Percentiles rank a stretch among this genome's conserved stretches.
Conservation (phyloP, 257 asterid species). For the Lavandula angustifolia region DNA sequence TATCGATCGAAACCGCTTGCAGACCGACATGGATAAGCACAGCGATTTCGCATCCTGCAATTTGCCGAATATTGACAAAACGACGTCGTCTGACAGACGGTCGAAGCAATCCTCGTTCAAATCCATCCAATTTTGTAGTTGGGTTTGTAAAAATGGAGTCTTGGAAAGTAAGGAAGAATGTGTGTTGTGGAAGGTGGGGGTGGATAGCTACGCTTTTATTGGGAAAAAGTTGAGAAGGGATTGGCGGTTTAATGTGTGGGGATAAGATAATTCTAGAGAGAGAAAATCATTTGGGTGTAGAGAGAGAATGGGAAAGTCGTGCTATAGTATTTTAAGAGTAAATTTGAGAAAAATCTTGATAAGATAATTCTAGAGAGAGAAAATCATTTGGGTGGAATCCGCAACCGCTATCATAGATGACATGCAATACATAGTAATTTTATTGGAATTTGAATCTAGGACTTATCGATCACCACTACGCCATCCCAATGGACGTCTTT, state of each 20-base stretch:
- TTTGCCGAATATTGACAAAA: conserved; percentile 48
- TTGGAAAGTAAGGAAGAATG: not conserved
- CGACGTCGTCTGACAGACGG: conserved; percentile 62
- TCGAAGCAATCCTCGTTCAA: conserved; percentile 44
- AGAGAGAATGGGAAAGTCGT: not conserved
- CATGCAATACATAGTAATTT: no score
- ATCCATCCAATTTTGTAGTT: conserved; percentile 11
- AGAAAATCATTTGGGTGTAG: conserved; percentile 6
- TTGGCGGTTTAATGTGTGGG: conserved; percentile 25
- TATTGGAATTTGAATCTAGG: no score
- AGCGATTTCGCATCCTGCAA: conserved; percentile 64
- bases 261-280: conserved; percentile 26
- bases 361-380: conserved; percentile 27
- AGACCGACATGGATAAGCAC: conserved; percentile 49
- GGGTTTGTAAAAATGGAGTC: not conserved
- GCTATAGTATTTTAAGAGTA: no score
- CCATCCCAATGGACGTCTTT: no score
- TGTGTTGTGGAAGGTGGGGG: not conserved
- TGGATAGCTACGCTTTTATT: conserved; percentile 10
- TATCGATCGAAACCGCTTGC: conserved; percentile 54
- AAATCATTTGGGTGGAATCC: not conserved
- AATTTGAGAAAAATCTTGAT: no score
- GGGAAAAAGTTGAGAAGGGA: not conserved
- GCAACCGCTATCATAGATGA: no score
- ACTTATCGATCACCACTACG: no score